These are phyloP conservation scores for Cercospora beticola DNA, from an alignment of 2,329 filamentous ascomycete species.

Conservation along the genomic window DNA sequence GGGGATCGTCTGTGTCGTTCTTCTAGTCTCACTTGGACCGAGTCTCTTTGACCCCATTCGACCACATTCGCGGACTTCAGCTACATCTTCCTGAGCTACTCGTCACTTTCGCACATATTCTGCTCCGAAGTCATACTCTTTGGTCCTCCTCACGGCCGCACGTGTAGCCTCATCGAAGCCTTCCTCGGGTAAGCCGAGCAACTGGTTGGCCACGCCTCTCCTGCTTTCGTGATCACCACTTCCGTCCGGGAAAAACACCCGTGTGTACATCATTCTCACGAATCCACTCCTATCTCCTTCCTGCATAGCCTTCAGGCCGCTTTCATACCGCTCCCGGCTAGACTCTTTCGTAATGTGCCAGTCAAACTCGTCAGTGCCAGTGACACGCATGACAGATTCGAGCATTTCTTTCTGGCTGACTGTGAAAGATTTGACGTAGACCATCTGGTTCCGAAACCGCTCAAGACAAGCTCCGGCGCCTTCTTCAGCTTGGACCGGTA, in stretches of 20 bases:
- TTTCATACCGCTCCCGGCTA: neutral
- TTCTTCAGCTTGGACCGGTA: neutral
- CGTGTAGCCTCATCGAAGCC: slow-evolving; percentile 56
- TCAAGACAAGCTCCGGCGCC: neutral
- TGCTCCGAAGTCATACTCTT: neutral
- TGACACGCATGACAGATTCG: slow-evolving; percentile 59
- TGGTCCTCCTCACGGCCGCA: slow-evolving; percentile 20
- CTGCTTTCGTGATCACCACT: slow-evolving; percentile 40
- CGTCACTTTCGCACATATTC: neutral
- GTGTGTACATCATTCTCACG: neutral
- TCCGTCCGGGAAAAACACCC: neutral
- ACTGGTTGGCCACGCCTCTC: slow-evolving; percentile 39
- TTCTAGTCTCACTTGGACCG: neutral
- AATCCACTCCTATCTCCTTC: neutral
- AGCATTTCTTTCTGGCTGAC: slow-evolving; percentile 66
- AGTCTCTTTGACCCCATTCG: neutral
- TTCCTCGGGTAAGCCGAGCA: slow-evolving; percentile 48
- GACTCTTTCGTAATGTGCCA: neutral
- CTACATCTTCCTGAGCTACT: slow-evolving; percentile 1
- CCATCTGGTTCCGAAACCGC: slow-evolving; percentile 33
- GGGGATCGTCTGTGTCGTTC: neutral
- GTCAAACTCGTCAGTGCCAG: slow-evolving; percentile 44
- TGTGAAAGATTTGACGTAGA: slow-evolving; percentile 59
- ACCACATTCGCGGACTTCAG: neutral
- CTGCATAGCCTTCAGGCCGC: neutral